phyloP scores from a whole-genome alignment of 2,329 filamentous ascomycete genomes.

The Exophiala calicioides region DNA sequence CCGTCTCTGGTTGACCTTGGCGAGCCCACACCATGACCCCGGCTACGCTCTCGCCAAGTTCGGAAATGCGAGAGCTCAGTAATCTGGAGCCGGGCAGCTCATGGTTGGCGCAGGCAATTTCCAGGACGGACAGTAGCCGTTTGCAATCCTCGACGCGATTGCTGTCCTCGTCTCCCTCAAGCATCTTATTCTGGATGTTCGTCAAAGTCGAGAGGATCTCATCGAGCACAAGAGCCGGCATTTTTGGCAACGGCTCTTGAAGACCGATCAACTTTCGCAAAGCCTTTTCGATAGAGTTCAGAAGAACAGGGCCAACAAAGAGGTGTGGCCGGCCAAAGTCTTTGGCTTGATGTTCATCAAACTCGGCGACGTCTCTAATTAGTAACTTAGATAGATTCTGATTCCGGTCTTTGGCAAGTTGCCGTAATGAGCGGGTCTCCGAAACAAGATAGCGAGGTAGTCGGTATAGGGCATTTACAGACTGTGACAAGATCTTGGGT shows the following conservation, averaged over 20 bases:
- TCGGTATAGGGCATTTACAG: slow-evolving; percentile 17
- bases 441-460: slow-evolving; percentile 19
- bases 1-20: slow-evolving; percentile 17
- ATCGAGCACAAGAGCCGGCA: slow-evolving; percentile 12
- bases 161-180: neutral
- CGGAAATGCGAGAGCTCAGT: slow-evolving; percentile 7
- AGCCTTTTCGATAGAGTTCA: slow-evolving; percentile 27
- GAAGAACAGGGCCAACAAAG: slow-evolving; percentile 10
- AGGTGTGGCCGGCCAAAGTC: neutral
- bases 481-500: slow-evolving; percentile 15
- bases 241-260: slow-evolving; percentile 13
- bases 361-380: slow-evolving; percentile 22
- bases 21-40: slow-evolving; percentile 16
- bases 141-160: slow-evolving; percentile 12
- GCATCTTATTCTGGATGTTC: slow-evolving; percentile 4
- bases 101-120: slow-evolving; percentile 17
- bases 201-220: slow-evolving; percentile 14
- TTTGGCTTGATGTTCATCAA: slow-evolving; percentile 17
- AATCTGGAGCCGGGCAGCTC: slow-evolving; percentile 6
- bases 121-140: slow-evolving; percentile 23
- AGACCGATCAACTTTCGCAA: slow-evolving; percentile 20
- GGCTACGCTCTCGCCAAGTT: slow-evolving; percentile 20
- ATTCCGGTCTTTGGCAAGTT: slow-evolving; percentile 26
- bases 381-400: slow-evolving; percentile 29
- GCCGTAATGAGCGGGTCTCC: slow-evolving; percentile 15